phyloP scores from a whole-genome alignment of 495 filamentous ascomycete species.

The Neurospora pannonica region DNA sequence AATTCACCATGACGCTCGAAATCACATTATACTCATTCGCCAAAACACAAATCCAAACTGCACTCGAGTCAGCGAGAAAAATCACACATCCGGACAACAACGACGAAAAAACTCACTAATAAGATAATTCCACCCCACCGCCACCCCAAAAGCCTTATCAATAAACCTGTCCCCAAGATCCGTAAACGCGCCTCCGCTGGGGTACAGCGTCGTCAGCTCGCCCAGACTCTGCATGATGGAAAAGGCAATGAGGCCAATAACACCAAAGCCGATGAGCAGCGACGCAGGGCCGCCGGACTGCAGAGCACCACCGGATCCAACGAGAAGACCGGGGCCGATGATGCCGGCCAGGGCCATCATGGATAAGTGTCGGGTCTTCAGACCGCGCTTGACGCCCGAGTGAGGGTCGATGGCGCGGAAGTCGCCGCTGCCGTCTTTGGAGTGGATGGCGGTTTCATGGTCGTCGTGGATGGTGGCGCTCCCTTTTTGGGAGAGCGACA shows the following conservation, averaged over 20 bases:
- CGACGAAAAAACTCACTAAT: conserved; percentile 23
- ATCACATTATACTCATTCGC: conserved; percentile 51
- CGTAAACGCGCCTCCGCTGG: conserved; percentile 50
- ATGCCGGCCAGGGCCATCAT: conserved; percentile 62
- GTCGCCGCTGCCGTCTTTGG: conserved; percentile 18
- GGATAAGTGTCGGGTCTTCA: conserved; percentile 60
- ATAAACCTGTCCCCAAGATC: conserved; percentile 62
- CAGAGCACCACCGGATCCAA: conserved; percentile 53
- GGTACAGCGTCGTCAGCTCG: conserved; percentile 62
- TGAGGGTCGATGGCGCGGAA: conserved; percentile 36
- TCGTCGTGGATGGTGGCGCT: background rate
- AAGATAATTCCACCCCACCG: conserved; percentile 76
- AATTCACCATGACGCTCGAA: conserved; percentile 50
- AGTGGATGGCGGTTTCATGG: background rate
- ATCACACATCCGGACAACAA: background rate
- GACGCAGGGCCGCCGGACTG: conserved; percentile 52
- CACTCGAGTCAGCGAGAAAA: no score
- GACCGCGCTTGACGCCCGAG: conserved; percentile 40
- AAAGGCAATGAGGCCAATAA: conserved; percentile 59
- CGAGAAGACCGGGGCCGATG: conserved; percentile 44
- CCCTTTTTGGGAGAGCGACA: background rate
- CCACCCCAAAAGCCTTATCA: conserved; percentile 69
- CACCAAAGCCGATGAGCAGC: conserved; percentile 53
- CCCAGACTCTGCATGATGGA: conserved; percentile 55
- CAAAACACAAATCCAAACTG: conserved; percentile 48